Percentiles rank a stretch among this genome's conserved stretches.
Conservation (phyloP, 345 rosid species). For the Lagerstroemia speciosa region DNA sequence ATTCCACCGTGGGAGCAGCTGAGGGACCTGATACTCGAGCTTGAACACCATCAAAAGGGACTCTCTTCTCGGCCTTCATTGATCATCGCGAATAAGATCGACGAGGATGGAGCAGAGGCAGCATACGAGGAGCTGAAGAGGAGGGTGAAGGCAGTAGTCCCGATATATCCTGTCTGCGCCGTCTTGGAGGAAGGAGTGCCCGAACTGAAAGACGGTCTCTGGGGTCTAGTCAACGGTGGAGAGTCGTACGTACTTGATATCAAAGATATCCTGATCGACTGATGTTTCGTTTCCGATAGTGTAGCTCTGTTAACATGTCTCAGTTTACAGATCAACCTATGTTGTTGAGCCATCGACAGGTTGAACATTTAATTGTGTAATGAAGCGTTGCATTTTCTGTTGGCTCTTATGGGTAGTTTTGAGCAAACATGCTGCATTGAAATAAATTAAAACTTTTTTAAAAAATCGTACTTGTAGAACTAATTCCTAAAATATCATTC, state of each 20-base stretch:
- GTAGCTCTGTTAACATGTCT: background rate
- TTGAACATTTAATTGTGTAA: no score
- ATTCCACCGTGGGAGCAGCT: conserved; percentile 80
- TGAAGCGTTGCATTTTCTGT: no score
- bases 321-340: background rate
- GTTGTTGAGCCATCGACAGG: background rate
- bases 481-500: no score
- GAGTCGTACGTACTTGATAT: conserved; percentile 31
- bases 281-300: background rate
- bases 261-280: conserved; percentile 41
- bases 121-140: conserved; percentile 50
- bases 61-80: conserved; percentile 64
- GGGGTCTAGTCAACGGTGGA: conserved; percentile 45
- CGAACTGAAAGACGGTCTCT: conserved; percentile 72
- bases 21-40: conserved; percentile 66
- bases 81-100: conserved; percentile 80
- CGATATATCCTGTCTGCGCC: conserved; percentile 62
- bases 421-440: no score
- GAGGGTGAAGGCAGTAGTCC: conserved; percentile 47
- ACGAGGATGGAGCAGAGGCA: conserved; percentile 62
- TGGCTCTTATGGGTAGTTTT: no score
- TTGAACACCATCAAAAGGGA: conserved; percentile 76
- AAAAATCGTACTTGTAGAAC: no score
- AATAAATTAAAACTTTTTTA: no score
- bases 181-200: conserved; percentile 77